Percentiles rank a stretch among this genome's conserved stretches.
phyloP scores from a whole-genome alignment of 371 early-diverging fungal genomes.

The Apophysomyces elegans region DNA sequence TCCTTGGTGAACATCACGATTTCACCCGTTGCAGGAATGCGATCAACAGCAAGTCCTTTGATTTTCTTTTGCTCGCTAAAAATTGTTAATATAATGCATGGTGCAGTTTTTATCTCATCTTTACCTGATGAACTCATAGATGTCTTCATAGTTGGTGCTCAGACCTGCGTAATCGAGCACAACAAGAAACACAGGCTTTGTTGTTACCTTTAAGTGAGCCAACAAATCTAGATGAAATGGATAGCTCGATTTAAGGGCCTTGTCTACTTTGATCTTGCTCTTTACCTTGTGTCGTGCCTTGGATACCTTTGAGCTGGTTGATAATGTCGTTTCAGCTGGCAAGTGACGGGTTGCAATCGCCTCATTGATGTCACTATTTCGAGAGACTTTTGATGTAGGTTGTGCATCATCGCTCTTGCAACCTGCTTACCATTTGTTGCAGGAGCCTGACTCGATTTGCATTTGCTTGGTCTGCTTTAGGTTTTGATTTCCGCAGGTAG shows the following conservation, averaged over 20 bases:
- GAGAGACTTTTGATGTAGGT: neutral
- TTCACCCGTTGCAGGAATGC: neutral
- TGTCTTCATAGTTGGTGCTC: neutral
- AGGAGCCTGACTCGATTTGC: neutral
- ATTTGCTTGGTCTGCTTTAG: neutral
- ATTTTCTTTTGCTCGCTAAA: neutral
- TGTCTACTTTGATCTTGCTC: neutral
- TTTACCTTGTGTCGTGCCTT: neutral
- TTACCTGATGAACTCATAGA: neutral
- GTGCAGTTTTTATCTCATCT: neutral
- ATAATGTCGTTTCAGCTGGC: neutral
- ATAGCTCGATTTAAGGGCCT: neutral
- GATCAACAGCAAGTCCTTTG: neutral
- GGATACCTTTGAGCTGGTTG: neutral
- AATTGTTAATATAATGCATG: neutral
- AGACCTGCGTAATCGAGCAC: neutral
- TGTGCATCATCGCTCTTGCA: neutral
- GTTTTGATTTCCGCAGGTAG: neutral
- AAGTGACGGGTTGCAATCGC: neutral
- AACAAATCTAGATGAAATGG: neutral
- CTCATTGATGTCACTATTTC: neutral
- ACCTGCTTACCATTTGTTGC: neutral
- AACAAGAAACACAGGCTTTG: neutral
- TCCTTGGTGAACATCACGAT: neutral
- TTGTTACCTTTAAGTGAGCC: neutral